phyloP scores from a whole-genome alignment of 257 asterid species.

The Cordia subcordata region DNA sequence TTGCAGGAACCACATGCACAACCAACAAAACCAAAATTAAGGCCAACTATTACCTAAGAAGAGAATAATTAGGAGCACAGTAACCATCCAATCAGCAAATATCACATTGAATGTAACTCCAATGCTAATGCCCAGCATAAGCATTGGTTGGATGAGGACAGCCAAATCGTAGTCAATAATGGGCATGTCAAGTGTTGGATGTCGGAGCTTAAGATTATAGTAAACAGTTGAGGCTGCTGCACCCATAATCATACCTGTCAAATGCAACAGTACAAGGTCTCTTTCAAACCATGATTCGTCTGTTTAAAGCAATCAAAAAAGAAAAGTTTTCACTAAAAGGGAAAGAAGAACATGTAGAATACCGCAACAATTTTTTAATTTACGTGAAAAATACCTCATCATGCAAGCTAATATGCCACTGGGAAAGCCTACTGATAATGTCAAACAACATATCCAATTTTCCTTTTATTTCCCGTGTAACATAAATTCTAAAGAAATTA shows the following conservation, averaged over 20 bases:
- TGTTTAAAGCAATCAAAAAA: no score
- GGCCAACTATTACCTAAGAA: slow-evolving; percentile 54
- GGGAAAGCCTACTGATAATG: no score
- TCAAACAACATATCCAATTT: no score
- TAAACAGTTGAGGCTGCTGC: slow-evolving; percentile 87
- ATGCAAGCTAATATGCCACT: no score
- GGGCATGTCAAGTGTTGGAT: slow-evolving; percentile 93
- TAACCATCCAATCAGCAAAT: slow-evolving; percentile 98
- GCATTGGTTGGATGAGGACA: slow-evolving; percentile 97
- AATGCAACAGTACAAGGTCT: not conserved
- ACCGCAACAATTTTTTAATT: no score
- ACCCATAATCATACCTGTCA: slow-evolving; percentile 98
- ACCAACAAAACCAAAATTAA: slow-evolving; percentile 4
- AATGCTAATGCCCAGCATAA: slow-evolving; percentile 89
- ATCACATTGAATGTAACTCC: slow-evolving; percentile 94
- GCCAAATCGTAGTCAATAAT: slow-evolving; percentile 93
- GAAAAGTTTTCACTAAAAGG: no score
- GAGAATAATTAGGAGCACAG: slow-evolving; percentile 84
- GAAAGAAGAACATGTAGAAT: no score
- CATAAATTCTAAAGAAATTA: no score
- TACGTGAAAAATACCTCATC: no score
- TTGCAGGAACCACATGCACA: slow-evolving; percentile 3
- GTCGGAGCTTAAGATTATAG: slow-evolving; percentile 84
- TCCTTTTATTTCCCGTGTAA: no score
- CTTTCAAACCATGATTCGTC: no score